Conservation (phyloP, 1,284 basidiomycete species). For the Leccinum angustisporum region DNA sequence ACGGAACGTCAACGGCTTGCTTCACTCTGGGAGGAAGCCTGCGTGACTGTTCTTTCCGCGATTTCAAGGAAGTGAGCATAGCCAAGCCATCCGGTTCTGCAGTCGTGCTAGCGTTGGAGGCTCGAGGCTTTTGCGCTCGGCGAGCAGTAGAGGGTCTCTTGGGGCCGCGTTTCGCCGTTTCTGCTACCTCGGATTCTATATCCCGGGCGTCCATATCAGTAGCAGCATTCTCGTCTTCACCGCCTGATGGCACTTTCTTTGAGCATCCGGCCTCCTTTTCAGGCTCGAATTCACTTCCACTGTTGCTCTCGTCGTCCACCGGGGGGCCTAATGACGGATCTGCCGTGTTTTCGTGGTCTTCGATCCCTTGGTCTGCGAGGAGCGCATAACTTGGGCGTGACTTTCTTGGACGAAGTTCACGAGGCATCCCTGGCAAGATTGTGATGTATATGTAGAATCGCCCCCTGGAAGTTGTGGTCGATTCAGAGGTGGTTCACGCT, state of each 20-base stretch:
- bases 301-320: constrained; percentile 29
- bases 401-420: constrained; percentile 37
- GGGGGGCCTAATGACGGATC: constrained; percentile 24
- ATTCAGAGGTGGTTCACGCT: background rate
- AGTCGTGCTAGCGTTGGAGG: background rate
- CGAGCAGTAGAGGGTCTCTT: constrained; percentile 3
- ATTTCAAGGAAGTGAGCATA: constrained; percentile 10
- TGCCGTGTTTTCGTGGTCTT: constrained; percentile 24
- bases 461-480: too few relatives aligned
- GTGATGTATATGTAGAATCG: background rate
- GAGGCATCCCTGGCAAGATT: constrained; percentile 27
- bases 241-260: constrained; percentile 13
- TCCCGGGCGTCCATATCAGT: constrained; percentile 22
- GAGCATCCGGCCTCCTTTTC: constrained; percentile 7
- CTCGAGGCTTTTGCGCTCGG: background rate
- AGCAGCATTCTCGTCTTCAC: constrained; percentile 20
- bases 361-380: constrained; percentile 13
- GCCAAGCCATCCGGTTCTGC: background rate
- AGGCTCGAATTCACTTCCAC: constrained; percentile 48
- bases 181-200: constrained; percentile 13
- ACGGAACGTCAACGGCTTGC: constrained; percentile 11
- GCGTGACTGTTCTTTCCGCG: constrained; percentile 20
- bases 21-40: constrained; percentile 27
- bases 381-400: constrained; percentile 37
- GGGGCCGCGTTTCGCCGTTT: constrained; percentile 10